Evolutionary conservation across 2,329 filamentous ascomycete species (phyloP), one percentile per base, ranked within the genome.

Genomic region (Fusarium sp.): DNA sequence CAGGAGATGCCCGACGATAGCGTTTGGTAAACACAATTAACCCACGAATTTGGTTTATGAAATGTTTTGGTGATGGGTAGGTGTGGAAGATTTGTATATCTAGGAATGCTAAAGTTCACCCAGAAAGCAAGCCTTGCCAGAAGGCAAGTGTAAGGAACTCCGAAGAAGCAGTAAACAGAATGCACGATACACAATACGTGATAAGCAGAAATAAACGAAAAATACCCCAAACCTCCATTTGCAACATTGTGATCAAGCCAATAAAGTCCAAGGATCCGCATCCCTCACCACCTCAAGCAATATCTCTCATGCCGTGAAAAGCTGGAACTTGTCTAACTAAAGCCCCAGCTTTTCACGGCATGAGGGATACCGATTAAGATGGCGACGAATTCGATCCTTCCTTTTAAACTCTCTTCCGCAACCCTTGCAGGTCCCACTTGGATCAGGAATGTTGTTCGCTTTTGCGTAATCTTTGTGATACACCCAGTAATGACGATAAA

Each of bases 291-390:
- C 12, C 15, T 26, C 57, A 34, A 18, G 31, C 34, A 2, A 8
- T 7, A 26, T 58, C 46, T 13, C 15, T 18, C 23, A 41, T 40
- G 30, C 8, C 40, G 26, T 18, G 20, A 26, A 12, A 42, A 57
- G 44, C 15, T n/a, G 18, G 31, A 34, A 47, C 42, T 12, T 30
- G 18, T 30, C 46, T 41, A 34, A 20, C n/a, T 55, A 36, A 49
- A 59, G 55, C 28, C 57, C 46, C 8, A 71, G 16, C 36, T 61
- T 66, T 45, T 65, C 10, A 56, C 68, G 57, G 50, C 59, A 71
- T 26, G 13, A n/a, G 13, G 42, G 42, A 42, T 5, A 63, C 6
- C 34, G 60, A 4, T 28, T 13, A 20, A 53, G 66, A 58, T 73
- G 71, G 8, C 51, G 52, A 31, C 8, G 33, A 12, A 57, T 28